Base-by-base conservation (phyloP, 805 yeast genomes). In the Candida railenensis region DNA sequence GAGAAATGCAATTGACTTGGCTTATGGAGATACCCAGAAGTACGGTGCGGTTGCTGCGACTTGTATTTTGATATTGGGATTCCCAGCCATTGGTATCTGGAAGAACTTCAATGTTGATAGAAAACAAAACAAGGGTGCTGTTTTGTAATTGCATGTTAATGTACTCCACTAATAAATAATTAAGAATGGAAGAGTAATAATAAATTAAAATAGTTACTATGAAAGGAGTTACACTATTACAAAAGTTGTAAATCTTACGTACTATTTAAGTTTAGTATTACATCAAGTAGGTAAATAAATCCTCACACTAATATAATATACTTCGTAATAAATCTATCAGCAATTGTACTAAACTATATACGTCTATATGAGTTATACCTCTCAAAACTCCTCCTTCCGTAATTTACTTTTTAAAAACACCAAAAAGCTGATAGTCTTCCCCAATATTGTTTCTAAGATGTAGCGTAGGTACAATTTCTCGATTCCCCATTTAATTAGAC, bases 81-180 rank as follows among this genome's bases (percentile, higher is more conserved):
- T 59, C 45, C 63, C 63, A 18, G 46, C 57, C 4, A 53, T 62
- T 40, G 48, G 44, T 2, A 40, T 58, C n/a, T 59, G 64, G 65
- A 61, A 57, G 48, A 58, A 62, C 50, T 56, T 45, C 48, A 51
- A 51, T n/a, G 59, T 56, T 19, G 59, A 59, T 37, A 42, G 30
- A 18, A 53, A 50, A 22, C 52, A 32, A 25, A 42, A 42, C 40
- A 46, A 46, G 40, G 49, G 49, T 42, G 33, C 14, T 16, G 48
- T 46, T 15, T 14, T 46, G 20, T 46, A 42, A 37, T 25, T 25
- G 30, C 11, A 25, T 25, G n/a, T n/a, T n/a, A n/a, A n/a, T n/a
- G n/a, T n/a, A n/a, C n/a, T n/a, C n/a, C n/a, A n/a, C n/a, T n/a
- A n/a, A n/a, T n/a, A n/a, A n/a, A n/a, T n/a, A n/a, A n/a, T n/a